A percentile compares a stretch with the other conserved stretches of the same genome.
These are phyloP conservation scores for Talaromyces sp. DNA, from an alignment of 2,329 filamentous ascomycete species.

Conservation along the genomic window DNA sequence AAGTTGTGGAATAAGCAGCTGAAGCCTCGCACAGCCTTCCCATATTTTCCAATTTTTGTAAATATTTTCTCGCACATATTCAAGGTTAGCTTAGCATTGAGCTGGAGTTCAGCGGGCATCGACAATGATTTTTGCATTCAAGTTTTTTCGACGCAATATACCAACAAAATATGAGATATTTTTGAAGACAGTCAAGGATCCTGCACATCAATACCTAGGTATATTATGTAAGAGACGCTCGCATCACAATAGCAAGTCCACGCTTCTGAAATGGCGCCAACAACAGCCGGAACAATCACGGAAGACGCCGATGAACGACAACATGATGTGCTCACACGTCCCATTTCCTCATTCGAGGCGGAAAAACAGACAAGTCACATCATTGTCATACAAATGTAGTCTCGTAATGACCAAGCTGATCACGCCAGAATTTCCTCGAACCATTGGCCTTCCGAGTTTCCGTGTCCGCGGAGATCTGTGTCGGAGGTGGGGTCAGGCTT, in stretches of 20 bases:
- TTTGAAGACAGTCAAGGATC: too few relatives aligned
- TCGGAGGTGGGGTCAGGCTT: background rate
- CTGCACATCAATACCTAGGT: too few relatives aligned
- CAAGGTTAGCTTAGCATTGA: conserved; percentile 39
- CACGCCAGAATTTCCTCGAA: conserved; percentile 14
- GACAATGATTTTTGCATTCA: too few relatives aligned
- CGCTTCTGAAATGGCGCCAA: background rate
- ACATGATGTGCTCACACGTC: conserved; percentile 11
- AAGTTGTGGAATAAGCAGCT: too few relatives aligned
- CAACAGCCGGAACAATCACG: too few relatives aligned
- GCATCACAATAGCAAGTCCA: too few relatives aligned
- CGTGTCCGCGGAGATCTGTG: conserved; percentile 27
- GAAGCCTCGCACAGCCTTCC: too few relatives aligned
- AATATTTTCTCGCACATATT: conserved; percentile 65
- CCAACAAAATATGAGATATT: too few relatives aligned
- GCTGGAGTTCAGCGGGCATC: too few relatives aligned
- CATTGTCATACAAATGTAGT: conserved; percentile 8
- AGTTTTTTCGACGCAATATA: too few relatives aligned
- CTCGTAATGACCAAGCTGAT: conserved; percentile 11
- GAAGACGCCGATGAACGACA: background rate
- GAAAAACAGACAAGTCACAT: conserved; percentile 4
- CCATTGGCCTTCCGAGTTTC: conserved; percentile 5
- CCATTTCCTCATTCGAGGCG: conserved; percentile 1
- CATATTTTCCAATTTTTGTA: too few relatives aligned
- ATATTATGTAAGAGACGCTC: too few relatives aligned